These are phyloP conservation scores for Carex scoparia DNA, from an alignment of 176 grass and related monocot species.

Conservation along the genomic window DNA sequence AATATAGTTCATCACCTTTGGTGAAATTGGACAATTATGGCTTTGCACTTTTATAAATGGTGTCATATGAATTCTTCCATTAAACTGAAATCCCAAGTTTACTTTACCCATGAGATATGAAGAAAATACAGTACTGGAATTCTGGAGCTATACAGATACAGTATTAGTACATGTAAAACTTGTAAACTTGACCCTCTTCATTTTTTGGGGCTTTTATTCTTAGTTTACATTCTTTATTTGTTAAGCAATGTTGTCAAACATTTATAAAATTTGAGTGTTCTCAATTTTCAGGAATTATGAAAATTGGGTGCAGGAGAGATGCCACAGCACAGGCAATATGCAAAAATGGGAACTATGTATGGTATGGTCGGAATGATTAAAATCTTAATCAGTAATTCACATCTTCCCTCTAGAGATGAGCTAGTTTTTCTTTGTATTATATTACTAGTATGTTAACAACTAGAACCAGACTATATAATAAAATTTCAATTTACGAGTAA, in stretches of 20 bases:
- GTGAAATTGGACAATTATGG: not conserved
- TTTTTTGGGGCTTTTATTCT: not conserved
- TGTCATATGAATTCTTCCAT: too few relatives aligned
- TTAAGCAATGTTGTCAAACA: not conserved
- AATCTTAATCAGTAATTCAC: slow-evolving; percentile 57
- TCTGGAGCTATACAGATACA: too few relatives aligned
- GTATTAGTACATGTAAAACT: too few relatives aligned
- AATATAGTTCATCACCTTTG: not conserved
- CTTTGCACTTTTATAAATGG: too few relatives aligned
- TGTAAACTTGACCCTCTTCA: too few relatives aligned
- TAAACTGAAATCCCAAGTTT: too few relatives aligned
- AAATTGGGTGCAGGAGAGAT: slow-evolving; percentile 42
- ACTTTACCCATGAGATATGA: too few relatives aligned
- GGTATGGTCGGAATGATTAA: slow-evolving; percentile 88
- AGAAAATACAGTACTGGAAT: too few relatives aligned
- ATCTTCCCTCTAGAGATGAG: not conserved
- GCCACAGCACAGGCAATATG: slow-evolving; percentile 42
- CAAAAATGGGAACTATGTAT: slow-evolving; percentile 49
- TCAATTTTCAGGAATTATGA: not conserved
- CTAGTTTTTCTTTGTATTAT: not conserved
- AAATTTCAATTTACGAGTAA: not conserved
- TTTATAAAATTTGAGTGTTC: slow-evolving; percentile 3
- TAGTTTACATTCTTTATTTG: not conserved
- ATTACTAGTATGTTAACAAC: not conserved
- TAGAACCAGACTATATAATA: not conserved